These are phyloP conservation scores for Sporobolomyces pararoseus DNA, from an alignment of 768 basidiomycete species.

Conservation along the genomic window DNA sequence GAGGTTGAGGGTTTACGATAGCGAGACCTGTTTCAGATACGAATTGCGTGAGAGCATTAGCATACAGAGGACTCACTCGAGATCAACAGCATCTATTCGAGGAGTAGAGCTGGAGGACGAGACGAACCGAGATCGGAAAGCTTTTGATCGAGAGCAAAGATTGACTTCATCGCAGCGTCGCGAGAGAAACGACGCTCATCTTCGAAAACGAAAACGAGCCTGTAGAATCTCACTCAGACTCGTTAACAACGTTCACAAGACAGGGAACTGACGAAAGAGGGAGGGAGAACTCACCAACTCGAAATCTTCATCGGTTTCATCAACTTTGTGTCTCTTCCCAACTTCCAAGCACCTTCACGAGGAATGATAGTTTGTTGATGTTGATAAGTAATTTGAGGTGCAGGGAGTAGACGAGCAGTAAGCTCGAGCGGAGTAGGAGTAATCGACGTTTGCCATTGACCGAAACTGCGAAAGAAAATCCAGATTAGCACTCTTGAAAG, in stretches of 20 bases:
- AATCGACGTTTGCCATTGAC: slow-evolving; percentile 8
- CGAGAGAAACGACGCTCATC: background rate
- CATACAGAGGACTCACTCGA: too few species aligned
- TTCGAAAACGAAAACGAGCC: slow-evolving; percentile 22
- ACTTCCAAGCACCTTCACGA: slow-evolving; percentile 2
- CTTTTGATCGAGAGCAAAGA: background rate
- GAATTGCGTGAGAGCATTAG: too few species aligned
- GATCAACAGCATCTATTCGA: background rate
- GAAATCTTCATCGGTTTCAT: background rate
- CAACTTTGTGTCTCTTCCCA: background rate
- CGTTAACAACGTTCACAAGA: too few species aligned
- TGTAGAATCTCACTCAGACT: background rate
- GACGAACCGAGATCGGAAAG: background rate
- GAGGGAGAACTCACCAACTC: background rate
- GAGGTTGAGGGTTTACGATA: background rate
- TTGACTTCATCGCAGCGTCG: background rate
- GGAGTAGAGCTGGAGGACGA: background rate
- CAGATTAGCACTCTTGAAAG: background rate
- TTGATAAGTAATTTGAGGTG: slow-evolving; percentile 2
- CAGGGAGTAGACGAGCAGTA: background rate
- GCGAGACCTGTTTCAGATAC: slow-evolving; percentile 4
- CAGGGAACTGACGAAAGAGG: background rate
- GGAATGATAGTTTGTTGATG: background rate
- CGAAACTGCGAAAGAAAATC: background rate
- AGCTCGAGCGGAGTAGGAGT: background rate